Evolutionary conservation across 495 filamentous ascomycete genomes (phyloP).

Genomic region (Neurospora sp.): DNA sequence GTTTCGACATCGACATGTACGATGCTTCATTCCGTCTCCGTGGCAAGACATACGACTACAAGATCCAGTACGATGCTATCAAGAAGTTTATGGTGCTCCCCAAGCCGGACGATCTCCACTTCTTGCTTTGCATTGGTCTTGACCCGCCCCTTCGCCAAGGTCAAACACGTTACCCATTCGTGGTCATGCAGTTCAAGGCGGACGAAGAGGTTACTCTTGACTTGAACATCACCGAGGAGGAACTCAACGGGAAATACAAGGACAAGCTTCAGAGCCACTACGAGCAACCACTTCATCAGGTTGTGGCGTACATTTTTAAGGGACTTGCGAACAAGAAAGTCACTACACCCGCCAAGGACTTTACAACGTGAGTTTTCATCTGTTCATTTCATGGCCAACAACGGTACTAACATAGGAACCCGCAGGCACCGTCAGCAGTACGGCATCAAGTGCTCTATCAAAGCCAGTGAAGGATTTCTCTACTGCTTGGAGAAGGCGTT

Average conservation of each 20-base stretch:
- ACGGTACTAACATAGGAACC: constrained; percentile 7
- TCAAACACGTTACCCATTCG: constrained; percentile 95
- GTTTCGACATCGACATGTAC: constrained; percentile 99
- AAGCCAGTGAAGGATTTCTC: constrained; percentile 93
- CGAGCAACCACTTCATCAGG: constrained; percentile 80
- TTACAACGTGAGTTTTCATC: constrained; percentile 46
- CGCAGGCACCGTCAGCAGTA: constrained; percentile 77
- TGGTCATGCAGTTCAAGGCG: constrained; percentile 98
- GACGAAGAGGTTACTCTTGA: constrained; percentile 97
- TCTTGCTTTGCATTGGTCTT: constrained; percentile 86
- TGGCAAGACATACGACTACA: constrained; percentile 99
- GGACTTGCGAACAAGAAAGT: constrained; percentile 91
- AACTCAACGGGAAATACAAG: constrained; percentile 74
- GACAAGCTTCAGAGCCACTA: constrained; percentile 80
- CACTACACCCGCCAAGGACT: constrained; percentile 86
- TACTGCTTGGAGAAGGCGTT: constrained; percentile 98
- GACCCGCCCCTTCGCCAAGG: constrained; percentile 95
- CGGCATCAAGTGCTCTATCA: constrained; percentile 98
- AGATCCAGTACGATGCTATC: constrained; percentile 93
- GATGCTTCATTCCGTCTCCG: constrained; percentile 94
- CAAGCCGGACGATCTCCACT: constrained; percentile 93
- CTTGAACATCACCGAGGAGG: constrained; percentile 89
- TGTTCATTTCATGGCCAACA: background rate
- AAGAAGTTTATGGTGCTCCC: constrained; percentile 99
- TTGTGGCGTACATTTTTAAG: constrained; percentile 88